phyloP scores from a whole-genome alignment of 345 rosid species.

The Eucalyptus lansdowneana region DNA sequence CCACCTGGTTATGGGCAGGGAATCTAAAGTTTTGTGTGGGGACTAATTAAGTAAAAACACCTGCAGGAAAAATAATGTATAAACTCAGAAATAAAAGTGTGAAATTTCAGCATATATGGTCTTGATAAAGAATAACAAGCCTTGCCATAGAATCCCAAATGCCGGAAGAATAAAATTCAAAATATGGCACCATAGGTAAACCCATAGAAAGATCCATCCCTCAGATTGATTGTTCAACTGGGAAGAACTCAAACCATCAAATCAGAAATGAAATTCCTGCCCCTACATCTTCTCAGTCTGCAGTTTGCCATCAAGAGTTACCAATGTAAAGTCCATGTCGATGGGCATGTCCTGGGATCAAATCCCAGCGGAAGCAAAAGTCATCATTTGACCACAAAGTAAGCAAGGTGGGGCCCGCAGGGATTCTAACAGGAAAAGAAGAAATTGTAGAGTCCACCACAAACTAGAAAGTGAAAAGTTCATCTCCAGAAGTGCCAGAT shows the following conservation, averaged over 20 bases:
- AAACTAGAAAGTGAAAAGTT: background rate
- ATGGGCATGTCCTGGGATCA: background rate
- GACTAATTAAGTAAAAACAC: background rate
- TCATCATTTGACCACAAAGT: background rate
- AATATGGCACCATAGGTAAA: background rate
- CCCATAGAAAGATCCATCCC: background rate
- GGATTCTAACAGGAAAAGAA: background rate
- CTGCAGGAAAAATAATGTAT: background rate
- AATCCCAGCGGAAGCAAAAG: background rate
- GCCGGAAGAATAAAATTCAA: background rate
- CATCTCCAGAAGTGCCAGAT: background rate
- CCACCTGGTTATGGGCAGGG: background rate
- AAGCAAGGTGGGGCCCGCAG: background rate
- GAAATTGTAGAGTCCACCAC: background rate
- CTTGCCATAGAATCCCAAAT: background rate
- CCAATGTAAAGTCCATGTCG: background rate
- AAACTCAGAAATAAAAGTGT: background rate
- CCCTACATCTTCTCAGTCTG: background rate
- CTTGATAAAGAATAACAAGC: background rate
- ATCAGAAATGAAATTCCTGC: background rate
- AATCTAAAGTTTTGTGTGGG: background rate
- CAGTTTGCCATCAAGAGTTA: background rate
- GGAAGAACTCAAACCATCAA: background rate
- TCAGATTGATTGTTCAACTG: background rate
- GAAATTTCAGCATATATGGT: background rate